Conservation (phyloP, 2,329 filamentous ascomycete species). For the Coniochaeta hoffmannii region DNA sequence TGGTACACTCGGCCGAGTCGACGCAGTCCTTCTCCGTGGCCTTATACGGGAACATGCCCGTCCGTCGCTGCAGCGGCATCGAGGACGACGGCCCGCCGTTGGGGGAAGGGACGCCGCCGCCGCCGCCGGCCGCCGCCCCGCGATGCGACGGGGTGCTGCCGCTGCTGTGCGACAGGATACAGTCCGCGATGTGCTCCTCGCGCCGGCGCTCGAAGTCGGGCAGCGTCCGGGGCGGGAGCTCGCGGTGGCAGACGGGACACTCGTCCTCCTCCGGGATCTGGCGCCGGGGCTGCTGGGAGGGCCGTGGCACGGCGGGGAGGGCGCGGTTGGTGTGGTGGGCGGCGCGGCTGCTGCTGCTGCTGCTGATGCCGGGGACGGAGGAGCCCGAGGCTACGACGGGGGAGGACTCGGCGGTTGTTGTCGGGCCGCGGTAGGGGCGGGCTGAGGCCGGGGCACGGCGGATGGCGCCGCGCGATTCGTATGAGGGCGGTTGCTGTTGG, state of each 20-base stretch:
- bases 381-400: not conserved
- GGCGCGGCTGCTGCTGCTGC: not conserved
- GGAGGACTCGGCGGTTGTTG: not conserved
- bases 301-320: not conserved
- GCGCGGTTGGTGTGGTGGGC: not conserved
- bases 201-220: constrained; percentile 46
- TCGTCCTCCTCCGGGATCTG: constrained; percentile 66
- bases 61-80: constrained; percentile 33
- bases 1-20: constrained; percentile 61
- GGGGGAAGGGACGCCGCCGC: constrained; percentile 12
- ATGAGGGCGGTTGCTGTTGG: not conserved
- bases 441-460: not conserved
- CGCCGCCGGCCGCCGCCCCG: too few species aligned
- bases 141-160: constrained; percentile 15
- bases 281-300: constrained; percentile 30
- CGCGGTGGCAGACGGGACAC: constrained; percentile 68
- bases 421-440: not conserved
- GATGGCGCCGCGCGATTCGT: not conserved
- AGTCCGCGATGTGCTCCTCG: constrained; percentile 50
- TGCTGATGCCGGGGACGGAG: not conserved
- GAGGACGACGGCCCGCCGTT: constrained; percentile 16
- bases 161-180: constrained; percentile 48
- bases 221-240: constrained; percentile 54
- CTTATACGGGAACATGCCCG: constrained; percentile 55
- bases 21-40: constrained; percentile 63